A percentile compares a stretch with the other conserved stretches of the same genome.
phyloP scores from a whole-genome alignment of 2,329 filamentous ascomycete genomes.

The Penicillium palitans region DNA sequence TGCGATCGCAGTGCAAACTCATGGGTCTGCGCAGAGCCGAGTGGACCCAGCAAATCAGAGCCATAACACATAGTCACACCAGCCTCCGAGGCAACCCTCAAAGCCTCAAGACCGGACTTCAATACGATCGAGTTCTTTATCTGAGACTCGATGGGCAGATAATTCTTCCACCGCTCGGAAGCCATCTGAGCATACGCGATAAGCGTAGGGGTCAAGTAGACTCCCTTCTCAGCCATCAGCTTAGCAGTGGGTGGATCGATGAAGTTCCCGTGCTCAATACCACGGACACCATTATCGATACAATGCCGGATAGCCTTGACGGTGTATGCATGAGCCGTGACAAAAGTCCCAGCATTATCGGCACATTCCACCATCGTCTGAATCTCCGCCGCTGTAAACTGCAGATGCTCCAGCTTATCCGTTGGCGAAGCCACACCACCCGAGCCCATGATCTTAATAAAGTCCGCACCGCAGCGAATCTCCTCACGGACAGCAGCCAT shows the following conservation, averaged over 20 bases:
- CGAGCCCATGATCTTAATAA: conserved; percentile 61
- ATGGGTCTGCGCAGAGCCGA: conserved; percentile 49
- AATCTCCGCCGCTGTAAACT: conserved; percentile 59
- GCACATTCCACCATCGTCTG: conserved; percentile 54
- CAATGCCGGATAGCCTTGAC: conserved; percentile 55
- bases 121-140: conserved; percentile 54
- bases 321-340: conserved; percentile 61
- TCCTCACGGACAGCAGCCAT: conserved; percentile 55
- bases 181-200: conserved; percentile 54
- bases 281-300: conserved; percentile 55
- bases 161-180: conserved; percentile 37
- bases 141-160: conserved; percentile 37
- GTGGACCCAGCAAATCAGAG: conserved; percentile 54
- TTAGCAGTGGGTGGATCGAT: conserved; percentile 46
- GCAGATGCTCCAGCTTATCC: conserved; percentile 53
- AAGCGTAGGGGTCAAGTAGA: conserved; percentile 56
- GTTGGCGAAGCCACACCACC: conserved; percentile 60
- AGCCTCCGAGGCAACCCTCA: conserved; percentile 52
- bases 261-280: conserved; percentile 56
- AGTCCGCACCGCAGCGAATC: conserved; percentile 57
- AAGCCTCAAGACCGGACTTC: conserved; percentile 46
- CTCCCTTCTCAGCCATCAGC: conserved; percentile 51
- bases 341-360: conserved; percentile 51
- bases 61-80: conserved; percentile 59
- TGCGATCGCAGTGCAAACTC: conserved; percentile 50